A percentile compares a stretch with the other conserved stretches of the same genome.
These are phyloP conservation scores for Cyclostephanos tholiformis DNA, from an alignment of 108 stramenopile genomes.

Conservation along the genomic window DNA sequence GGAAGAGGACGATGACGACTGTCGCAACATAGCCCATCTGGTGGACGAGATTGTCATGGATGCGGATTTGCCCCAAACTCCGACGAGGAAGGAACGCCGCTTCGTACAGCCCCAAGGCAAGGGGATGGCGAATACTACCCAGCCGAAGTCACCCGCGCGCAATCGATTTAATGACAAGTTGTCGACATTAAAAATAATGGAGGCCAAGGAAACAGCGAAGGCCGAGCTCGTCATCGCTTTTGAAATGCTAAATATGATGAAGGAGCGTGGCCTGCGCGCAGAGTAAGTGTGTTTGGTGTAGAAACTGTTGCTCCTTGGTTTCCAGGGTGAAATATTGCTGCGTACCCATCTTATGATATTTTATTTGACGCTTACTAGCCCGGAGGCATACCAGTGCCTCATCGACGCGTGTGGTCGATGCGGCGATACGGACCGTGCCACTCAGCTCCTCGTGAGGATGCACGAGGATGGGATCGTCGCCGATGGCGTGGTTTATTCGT, in stretches of 20 bases:
- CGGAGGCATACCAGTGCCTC: constrained; percentile 79
- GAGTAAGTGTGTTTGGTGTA: too few relatives aligned
- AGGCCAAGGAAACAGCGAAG: constrained; percentile 77
- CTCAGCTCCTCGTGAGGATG: constrained; percentile 74
- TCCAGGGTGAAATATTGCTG: too few relatives aligned
- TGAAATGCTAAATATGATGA: constrained; percentile 88
- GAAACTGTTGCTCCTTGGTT: too few relatives aligned
- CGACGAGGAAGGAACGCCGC: constrained; percentile 16
- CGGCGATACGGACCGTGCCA: constrained; percentile 82
- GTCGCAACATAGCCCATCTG: constrained; percentile 27
- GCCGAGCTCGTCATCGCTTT: constrained; percentile 79
- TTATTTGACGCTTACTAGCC: too few relatives aligned
- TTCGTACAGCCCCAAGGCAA: neutral
- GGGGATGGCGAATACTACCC: neutral
- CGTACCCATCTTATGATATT: too few relatives aligned
- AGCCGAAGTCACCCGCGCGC: constrained; percentile 32
- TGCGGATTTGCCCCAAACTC: constrained; percentile 35
- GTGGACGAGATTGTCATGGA: constrained; percentile 53
- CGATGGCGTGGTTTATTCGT: constrained; percentile 84
- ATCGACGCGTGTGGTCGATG: constrained; percentile 88
- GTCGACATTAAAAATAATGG: constrained; percentile 73
- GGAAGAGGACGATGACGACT: constrained; percentile 23
- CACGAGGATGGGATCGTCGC: constrained; percentile 90
- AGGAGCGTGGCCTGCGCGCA: constrained; percentile 70
- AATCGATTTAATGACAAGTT: constrained; percentile 76